Evolutionary conservation across 2,329 filamentous ascomycete genomes (phyloP), one percentile per base, ranked within the genome.

Genomic region (Pseudopithomyces maydicus): DNA sequence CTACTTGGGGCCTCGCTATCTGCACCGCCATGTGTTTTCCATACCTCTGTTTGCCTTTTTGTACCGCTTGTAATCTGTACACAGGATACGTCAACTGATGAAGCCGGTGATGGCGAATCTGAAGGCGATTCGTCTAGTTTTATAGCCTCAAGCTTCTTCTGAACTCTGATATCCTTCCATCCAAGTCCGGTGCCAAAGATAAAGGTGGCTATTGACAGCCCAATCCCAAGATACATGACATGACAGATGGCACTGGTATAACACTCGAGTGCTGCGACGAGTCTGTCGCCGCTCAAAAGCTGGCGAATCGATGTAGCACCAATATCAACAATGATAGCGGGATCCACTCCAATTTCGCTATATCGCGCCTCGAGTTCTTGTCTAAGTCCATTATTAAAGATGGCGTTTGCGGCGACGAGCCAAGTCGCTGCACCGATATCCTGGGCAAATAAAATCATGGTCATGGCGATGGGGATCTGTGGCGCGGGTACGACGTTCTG

Each of bases 361-460:
- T 15, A 15, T 15, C 33, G 8, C 19, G 20, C 22, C 44, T 26
- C 14, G 3, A 47, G 44, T 29, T 10, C 2, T 15, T 35, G 14
- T 15, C 22, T 6, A n/a, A 54, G 20, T 12, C 22, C 33, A 46
- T 57, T 57, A 12, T 36, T 50, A 32, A 50, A 54, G 8, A 57
- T 50, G 39, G 43, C 41, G 20, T 57, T 43, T 10, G 66, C 69
- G 2, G 60, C 60, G 22, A 67, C 58, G 8, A 74, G 56, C 43
- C 58, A 71, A 1, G 55, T 52, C 7, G 71, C 60, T 4, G 53
- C 65, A 10, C 70, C 71, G 1, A 74, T 61, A 39, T 68, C 68
- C 49, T 74, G 72, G 35, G 46, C 52, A 55, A 72, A 70, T 3
- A 70, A 53, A 7, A 74, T 23, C 14, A 67, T 55, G 0, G 68